Base-by-base conservation (phyloP, 1,284 basidiomycete genomes). In the Pseudozyma flocculosa region DNA sequence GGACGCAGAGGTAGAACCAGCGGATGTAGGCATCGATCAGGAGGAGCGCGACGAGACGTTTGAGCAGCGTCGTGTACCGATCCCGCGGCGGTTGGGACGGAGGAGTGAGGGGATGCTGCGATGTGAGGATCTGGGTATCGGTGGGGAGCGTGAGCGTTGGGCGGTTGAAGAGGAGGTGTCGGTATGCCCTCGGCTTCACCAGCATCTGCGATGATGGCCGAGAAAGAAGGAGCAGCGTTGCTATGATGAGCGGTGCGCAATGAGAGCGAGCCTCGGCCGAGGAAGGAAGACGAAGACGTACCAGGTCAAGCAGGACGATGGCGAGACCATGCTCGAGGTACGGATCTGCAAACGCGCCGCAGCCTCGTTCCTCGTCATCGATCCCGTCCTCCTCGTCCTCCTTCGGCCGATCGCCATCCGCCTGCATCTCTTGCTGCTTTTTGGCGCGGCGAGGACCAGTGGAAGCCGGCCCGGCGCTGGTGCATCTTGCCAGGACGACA, bases 111-210 rank as follows among this genome's bases (percentile, higher is more conserved):
- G 32, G 11, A 13, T 34, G 32, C 4, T 4, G 32, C 5, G n/a
- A 21, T 4, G 39, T 10, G 39, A 18, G 13, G 44, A 18, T 3
- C 18, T 39, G 36, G 3, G 14, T 32, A 14, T 43, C 38, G 17
- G 37, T 18, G 13, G 13, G 26, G 8, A 58, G 54, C 13, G 48
- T 50, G 29, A 53, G 37, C n/a, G 32, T 39, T 4, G 43, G 1
- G 0, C 89, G 82, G 71, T 95, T 95, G 76, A 89, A 94, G n/a
- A 95, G 80, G 22, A 95, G 79, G 80, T 95, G 92, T 14, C 89
- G 82, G 75, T 89, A 94, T 1, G 93, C 91, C 21, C 86, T 86
- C 19, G 88, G 83, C 76, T 93, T 94, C 40, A 94, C 83, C 23
- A 94, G 82, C 48, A 94, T 88, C 32, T 34, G 32, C 15, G n/a